Evolutionary conservation across 1,284 basidiomycete genomes (phyloP).

Genomic region (Neolentinus lepideus): DNA sequence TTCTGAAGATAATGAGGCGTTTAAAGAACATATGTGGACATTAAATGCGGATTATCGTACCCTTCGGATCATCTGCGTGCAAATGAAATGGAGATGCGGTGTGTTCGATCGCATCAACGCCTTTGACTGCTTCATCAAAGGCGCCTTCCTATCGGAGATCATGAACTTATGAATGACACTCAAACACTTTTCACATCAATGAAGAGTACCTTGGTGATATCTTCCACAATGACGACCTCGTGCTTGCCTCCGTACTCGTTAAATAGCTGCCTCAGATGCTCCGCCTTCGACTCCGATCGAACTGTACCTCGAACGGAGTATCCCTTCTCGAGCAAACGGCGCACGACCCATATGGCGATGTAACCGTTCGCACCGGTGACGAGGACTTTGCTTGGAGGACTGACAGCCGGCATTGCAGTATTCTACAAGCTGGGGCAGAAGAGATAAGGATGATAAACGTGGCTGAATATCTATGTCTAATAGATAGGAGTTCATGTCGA

Average conservation of each 20-base stretch:
- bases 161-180: neutral
- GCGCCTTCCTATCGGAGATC: slow-evolving; percentile 21
- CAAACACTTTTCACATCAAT: neutral
- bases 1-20: slow-evolving; percentile 12
- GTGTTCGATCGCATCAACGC: slow-evolving; percentile 35
- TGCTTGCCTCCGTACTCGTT: slow-evolving; percentile 34
- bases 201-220: slow-evolving; percentile 40
- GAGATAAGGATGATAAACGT: too few species aligned
- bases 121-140: slow-evolving; percentile 35
- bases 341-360: slow-evolving; percentile 32
- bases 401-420: slow-evolving; percentile 19
- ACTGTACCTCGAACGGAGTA: slow-evolving; percentile 52
- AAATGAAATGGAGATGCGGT: slow-evolving; percentile 37
- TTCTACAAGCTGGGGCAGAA: too few species aligned
- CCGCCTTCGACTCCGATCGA: slow-evolving; percentile 41
- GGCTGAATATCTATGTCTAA: too few species aligned
- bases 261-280: slow-evolving; percentile 42
- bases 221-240: slow-evolving; percentile 44
- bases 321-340: slow-evolving; percentile 29
- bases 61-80: slow-evolving; percentile 26
- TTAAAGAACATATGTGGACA: neutral
- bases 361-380: slow-evolving; percentile 36
- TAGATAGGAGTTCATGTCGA: too few species aligned
- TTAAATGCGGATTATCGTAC: slow-evolving; percentile 18
- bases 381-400: slow-evolving; percentile 22